These are phyloP conservation scores for Mortierella polycephala DNA, from an alignment of 371 early-diverging fungal species.

Conservation along the genomic window DNA sequence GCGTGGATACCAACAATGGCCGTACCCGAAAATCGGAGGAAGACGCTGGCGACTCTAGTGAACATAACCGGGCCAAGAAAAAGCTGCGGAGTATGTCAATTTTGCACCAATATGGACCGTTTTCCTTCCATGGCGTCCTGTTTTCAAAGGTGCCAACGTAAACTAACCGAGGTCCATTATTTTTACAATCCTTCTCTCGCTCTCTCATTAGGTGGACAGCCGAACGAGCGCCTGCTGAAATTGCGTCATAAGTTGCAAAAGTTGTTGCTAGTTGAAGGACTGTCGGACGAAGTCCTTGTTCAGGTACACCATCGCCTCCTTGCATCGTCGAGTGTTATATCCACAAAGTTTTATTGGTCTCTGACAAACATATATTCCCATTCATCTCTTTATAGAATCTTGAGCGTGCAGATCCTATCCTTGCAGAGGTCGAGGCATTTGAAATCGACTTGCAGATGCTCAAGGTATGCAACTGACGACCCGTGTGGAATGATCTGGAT, in stretches of 20 bases:
- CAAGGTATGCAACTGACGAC: conserved; percentile 22
- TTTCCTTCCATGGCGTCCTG: no score
- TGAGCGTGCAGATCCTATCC: conserved; percentile 20
- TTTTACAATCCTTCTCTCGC: background rate
- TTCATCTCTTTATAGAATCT: background rate
- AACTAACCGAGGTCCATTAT: no score
- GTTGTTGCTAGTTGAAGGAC: conserved; percentile 23
- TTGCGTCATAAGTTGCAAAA: conserved; percentile 36
- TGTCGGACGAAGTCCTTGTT: conserved; percentile 22
- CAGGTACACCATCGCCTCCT: conserved; percentile 12
- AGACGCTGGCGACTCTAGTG: conserved; percentile 29
- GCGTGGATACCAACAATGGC: conserved; percentile 7
- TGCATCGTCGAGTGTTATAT: background rate
- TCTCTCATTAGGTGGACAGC: conserved; percentile 17
- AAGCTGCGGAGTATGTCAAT: conserved; percentile 21
- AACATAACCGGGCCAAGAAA: conserved; percentile 20
- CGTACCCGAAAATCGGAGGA: conserved; percentile 31
- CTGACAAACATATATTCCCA: no score
- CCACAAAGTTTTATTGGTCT: background rate
- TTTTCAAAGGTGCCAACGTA: no score
- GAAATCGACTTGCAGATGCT: conserved; percentile 51
- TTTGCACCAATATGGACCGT: background rate
- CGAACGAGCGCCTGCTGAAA: conserved; percentile 37
- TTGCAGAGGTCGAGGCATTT: conserved; percentile 52
- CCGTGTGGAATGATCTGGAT: background rate